Conservation (phyloP, 345 rosid species). For the Brassica juncea region DNA sequence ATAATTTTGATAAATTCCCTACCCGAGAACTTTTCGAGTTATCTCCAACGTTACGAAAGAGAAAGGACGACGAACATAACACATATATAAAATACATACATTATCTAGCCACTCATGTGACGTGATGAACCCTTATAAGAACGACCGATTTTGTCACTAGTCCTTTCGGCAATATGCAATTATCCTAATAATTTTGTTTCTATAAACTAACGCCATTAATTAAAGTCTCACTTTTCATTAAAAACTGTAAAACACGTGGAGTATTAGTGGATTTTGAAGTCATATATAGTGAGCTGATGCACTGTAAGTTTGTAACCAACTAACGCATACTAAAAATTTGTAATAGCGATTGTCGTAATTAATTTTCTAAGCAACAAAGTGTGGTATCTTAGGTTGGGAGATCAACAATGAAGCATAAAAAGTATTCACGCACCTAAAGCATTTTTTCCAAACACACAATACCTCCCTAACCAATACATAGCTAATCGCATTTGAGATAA, state of each 20-base stretch:
- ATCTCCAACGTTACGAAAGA: constrained; percentile 23
- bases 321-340: background rate
- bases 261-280: background rate
- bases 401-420: background rate
- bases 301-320: background rate
- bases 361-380: background rate
- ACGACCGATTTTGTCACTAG: constrained; percentile 18
- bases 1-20: constrained; percentile 5
- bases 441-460: background rate
- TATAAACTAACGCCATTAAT: background rate
- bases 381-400: background rate
- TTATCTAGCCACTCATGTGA: constrained; percentile 15
- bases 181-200: background rate
- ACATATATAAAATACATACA: background rate
- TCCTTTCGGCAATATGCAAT: constrained; percentile 5
- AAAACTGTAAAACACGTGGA: background rate
- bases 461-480: background rate
- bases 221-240: background rate
- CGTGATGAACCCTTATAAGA: constrained; percentile 9
- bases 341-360: background rate
- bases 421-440: background rate
- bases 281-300: background rate
- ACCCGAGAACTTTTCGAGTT: constrained; percentile 13
- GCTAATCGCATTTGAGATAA: background rate
- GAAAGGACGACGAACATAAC: constrained; percentile 3